These are phyloP conservation scores for Apophysomyces trapeziformis DNA, from an alignment of 371 early-diverging fungal species.

Conservation along the genomic window DNA sequence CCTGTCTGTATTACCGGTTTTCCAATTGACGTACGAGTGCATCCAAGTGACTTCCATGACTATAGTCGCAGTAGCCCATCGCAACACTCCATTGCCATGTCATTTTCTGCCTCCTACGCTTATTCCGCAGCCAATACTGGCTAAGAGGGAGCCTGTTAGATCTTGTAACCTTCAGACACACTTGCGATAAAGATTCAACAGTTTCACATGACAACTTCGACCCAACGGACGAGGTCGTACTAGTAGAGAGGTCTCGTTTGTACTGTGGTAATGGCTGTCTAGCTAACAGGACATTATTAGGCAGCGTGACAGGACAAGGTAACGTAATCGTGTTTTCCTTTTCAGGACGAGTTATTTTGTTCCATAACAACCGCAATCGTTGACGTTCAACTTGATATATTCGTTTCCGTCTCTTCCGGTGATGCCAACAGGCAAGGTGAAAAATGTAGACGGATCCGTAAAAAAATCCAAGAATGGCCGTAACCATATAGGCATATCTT, in stretches of 20 bases:
- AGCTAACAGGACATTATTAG: background rate
- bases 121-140: constrained; percentile 12
- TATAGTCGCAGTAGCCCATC: constrained; percentile 31
- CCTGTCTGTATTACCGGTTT: background rate
- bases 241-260: background rate
- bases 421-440: constrained; percentile 21
- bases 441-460: constrained; percentile 16
- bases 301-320: constrained; percentile 12
- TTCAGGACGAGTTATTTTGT: background rate
- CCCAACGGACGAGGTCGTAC: background rate
- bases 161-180: background rate
- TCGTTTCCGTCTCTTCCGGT: constrained; percentile 19
- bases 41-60: constrained; percentile 19
- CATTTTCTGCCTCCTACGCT: constrained; percentile 19
- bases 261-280: background rate
- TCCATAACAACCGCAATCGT: constrained; percentile 23
- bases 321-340: background rate
- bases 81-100: constrained; percentile 37
- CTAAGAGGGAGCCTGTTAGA: constrained; percentile 2
- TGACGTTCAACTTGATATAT: constrained; percentile 20
- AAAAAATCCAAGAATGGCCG: constrained; percentile 10
- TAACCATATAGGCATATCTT: constrained; percentile 10
- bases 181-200: background rate
- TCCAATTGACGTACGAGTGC: constrained; percentile 16
- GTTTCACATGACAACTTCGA: background rate